A percentile compares a stretch with the other conserved stretches of the same genome.
Evolutionary conservation across 2,329 filamentous ascomycete species (phyloP).

Genomic region (Coniochaeta ligniaria): DNA sequence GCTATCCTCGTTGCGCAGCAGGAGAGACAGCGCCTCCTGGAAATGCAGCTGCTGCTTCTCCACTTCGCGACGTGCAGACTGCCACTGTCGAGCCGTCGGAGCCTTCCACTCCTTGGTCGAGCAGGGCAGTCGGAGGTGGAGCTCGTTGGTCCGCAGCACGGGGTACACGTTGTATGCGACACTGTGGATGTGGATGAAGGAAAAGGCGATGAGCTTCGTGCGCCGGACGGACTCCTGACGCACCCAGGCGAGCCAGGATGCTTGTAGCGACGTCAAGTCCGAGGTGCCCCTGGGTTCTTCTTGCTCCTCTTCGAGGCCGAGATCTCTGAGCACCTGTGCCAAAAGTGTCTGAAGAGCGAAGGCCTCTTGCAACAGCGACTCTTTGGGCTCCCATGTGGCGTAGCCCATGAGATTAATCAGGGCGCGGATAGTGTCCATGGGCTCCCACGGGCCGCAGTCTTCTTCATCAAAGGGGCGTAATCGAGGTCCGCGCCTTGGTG

Average conservation of each 20-base stretch:
- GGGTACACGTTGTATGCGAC: conserved; percentile 31
- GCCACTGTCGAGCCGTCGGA: conserved; percentile 19
- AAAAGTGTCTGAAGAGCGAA: conserved; percentile 25
- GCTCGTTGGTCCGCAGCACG: conserved; percentile 26
- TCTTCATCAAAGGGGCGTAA: not conserved
- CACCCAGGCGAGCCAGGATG: conserved; percentile 22
- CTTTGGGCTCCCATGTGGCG: conserved; percentile 28
- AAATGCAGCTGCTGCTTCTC: conserved; percentile 26
- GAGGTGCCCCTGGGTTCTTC: not conserved
- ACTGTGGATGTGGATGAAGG: conserved; percentile 29
- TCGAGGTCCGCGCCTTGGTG: not conserved
- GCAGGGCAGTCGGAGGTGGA: conserved; percentile 25
- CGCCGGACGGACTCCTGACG: conserved; percentile 23
- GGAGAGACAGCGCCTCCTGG: conserved; percentile 24
- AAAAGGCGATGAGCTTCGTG: conserved; percentile 28
- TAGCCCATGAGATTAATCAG: conserved; percentile 29
- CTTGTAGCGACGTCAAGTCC: conserved; percentile 6
- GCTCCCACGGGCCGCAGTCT: conserved; percentile 16
- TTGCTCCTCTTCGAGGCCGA: conserved; percentile 22
- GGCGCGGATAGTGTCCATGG: conserved; percentile 24
- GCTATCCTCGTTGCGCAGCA: conserved; percentile 21
- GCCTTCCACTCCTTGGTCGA: conserved; percentile 29
- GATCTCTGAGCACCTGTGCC: conserved; percentile 23
- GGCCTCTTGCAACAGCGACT: conserved; percentile 23
- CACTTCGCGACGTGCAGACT: conserved; percentile 16